phyloP scores from a whole-genome alignment of 805 yeast genomes.

The Metschnikowia proteae region DNA sequence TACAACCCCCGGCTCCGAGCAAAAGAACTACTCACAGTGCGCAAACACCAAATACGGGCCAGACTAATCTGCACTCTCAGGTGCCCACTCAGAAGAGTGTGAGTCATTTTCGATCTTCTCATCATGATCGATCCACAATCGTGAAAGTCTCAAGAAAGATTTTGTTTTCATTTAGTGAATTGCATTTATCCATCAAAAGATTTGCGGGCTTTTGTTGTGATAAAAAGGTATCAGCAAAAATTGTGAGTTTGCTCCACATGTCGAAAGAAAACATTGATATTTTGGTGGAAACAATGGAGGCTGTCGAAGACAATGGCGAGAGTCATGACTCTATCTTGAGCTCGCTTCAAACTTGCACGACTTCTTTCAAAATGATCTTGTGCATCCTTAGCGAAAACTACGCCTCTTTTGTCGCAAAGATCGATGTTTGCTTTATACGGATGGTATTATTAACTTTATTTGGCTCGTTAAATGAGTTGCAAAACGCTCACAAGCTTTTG shows the following conservation, averaged over 20 bases:
- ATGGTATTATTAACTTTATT: constrained; percentile 30
- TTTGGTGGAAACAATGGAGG: constrained; percentile 54
- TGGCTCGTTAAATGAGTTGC: constrained; percentile 63
- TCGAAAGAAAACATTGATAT: constrained; percentile 55
- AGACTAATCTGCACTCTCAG: neutral
- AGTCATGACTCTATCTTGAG: constrained; percentile 29
- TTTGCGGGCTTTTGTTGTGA: constrained; percentile 57
- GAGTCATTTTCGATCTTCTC: neutral
- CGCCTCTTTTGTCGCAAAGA: constrained; percentile 46
- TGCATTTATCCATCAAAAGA: constrained; percentile 56
- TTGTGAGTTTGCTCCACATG: constrained; percentile 48
- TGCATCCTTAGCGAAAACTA: constrained; percentile 46
- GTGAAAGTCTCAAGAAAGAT: constrained; percentile 56
- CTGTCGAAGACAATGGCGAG: constrained; percentile 35
- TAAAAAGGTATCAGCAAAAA: constrained; percentile 49
- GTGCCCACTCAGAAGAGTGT: neutral
- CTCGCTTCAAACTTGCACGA: constrained; percentile 32
- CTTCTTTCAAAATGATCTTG: constrained; percentile 52
- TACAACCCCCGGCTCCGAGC: neutral
- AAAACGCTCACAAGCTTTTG: constrained; percentile 57
- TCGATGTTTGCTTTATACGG: constrained; percentile 58
- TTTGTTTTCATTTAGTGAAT: constrained; percentile 58
- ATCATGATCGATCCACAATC: constrained; percentile 19
- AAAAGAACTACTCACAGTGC: neutral
- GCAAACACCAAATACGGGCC: neutral